Percentiles rank a stretch among this genome's conserved stretches.
Evolutionary conservation across 2,329 filamentous ascomycete genomes (phyloP).

Genomic region (Cadophora malorum): DNA sequence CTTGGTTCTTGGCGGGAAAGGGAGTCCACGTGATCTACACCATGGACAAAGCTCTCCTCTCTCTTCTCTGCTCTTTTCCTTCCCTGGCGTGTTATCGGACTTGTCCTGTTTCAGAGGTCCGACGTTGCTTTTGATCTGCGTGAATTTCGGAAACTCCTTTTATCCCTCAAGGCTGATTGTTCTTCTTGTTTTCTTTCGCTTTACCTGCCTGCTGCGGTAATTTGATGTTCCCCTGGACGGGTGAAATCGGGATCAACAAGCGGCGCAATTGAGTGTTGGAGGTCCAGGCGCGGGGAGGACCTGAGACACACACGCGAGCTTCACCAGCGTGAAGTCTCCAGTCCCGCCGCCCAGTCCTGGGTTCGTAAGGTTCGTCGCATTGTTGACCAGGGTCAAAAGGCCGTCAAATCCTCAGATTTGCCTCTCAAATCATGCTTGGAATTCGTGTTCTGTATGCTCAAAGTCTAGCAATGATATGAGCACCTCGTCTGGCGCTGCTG

Average conservation of each 20-base stretch:
- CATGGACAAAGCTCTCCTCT: background rate
- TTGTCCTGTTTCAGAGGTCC: conserved; percentile 2
- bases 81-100: background rate
- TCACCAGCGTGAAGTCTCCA: background rate
- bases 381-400: background rate
- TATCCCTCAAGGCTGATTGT: background rate
- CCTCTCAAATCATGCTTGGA: background rate
- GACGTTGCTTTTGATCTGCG: conserved; percentile 7
- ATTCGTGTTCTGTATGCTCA: background rate
- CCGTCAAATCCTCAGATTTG: background rate
- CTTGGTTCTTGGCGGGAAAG: background rate
- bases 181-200: conserved; percentile 5
- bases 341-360: background rate
- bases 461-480: no score
- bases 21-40: background rate
- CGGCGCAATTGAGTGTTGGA: background rate
- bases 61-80: no score
- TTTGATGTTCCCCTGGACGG: conserved; percentile 10
- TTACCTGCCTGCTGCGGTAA: conserved; percentile 4
- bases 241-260: background rate
- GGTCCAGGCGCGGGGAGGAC: background rate
- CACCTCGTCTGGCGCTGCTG: background rate
- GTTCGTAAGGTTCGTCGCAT: background rate
- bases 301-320: conserved; percentile 9
- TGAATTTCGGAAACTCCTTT: background rate